Evolutionary conservation across 768 basidiomycete species (phyloP).

Genomic region (Leccinum longicurvipes): DNA sequence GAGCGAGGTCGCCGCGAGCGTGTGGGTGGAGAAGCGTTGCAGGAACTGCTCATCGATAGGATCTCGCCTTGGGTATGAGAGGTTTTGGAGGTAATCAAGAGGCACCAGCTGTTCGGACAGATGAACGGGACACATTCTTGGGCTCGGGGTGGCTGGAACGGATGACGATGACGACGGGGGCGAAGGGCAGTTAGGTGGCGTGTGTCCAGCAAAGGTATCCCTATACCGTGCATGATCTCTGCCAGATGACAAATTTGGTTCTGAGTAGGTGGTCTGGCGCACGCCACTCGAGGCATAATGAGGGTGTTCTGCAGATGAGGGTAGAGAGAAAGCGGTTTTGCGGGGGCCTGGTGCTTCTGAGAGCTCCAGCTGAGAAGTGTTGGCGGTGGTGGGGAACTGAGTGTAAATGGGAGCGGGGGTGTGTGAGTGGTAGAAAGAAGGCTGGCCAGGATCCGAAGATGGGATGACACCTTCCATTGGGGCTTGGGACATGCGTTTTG

Average conservation of each 20-base stretch:
- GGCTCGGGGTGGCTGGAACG: slow-evolving; percentile 36
- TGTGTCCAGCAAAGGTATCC: slow-evolving; percentile 18
- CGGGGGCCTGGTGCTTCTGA: slow-evolving; percentile 20
- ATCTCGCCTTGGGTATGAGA: slow-evolving; percentile 54
- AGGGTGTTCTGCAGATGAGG: slow-evolving; percentile 27
- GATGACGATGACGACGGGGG: slow-evolving; percentile 40
- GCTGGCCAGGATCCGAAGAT: slow-evolving; percentile 15
- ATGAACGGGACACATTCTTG: slow-evolving; percentile 18
- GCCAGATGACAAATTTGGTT: slow-evolving; percentile 22
- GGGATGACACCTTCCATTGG: slow-evolving; percentile 30
- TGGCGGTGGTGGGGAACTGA: slow-evolving; percentile 34
- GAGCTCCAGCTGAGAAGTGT: slow-evolving; percentile 24
- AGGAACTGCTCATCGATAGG: slow-evolving; percentile 64
- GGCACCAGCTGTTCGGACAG: slow-evolving; percentile 51
- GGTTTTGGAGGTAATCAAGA: slow-evolving; percentile 56
- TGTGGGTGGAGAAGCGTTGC: slow-evolving; percentile 47
- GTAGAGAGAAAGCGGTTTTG: slow-evolving; percentile 30
- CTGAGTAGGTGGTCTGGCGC: slow-evolving; percentile 34
- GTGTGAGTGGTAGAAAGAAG: slow-evolving; percentile 24
- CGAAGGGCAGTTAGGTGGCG: slow-evolving; percentile 26
- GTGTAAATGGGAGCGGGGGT: slow-evolving; percentile 22
- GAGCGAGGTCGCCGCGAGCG: slow-evolving; percentile 18
- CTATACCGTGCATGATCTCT: slow-evolving; percentile 23
- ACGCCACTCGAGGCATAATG: slow-evolving; percentile 15
- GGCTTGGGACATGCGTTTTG: slow-evolving; percentile 33